Conservation (phyloP, 441 rosid species). For the Croton laevigatus region DNA sequence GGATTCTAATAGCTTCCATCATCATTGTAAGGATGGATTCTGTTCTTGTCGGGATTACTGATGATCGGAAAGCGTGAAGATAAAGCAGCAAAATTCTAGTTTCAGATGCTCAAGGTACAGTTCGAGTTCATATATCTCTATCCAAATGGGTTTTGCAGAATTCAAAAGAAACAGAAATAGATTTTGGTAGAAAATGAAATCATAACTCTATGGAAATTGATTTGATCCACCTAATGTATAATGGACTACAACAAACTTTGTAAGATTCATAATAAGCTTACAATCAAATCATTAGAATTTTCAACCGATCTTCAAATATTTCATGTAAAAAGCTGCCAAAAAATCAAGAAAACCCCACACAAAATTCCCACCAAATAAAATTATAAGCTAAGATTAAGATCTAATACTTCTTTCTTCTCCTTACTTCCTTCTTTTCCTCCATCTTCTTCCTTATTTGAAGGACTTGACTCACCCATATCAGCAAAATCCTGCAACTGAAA, state of each 20-base stretch:
- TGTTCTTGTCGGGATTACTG: constrained; percentile 66
- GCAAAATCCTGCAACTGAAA: constrained; percentile 22
- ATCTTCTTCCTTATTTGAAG: constrained; percentile 11
- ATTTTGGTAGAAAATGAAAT: too few relatives aligned
- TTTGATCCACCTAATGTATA: too few relatives aligned
- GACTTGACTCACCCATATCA: constrained; percentile 4
- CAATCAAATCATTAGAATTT: neutral
- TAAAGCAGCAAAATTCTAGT: neutral
- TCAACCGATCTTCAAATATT: neutral
- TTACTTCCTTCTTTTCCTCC: constrained; percentile 9
- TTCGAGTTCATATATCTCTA: too few relatives aligned
- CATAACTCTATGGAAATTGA: too few relatives aligned
- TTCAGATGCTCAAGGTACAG: too few relatives aligned
- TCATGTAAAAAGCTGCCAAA: neutral
- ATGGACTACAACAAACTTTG: neutral
- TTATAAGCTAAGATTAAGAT: constrained; percentile 15
- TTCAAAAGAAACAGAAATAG: too few relatives aligned
- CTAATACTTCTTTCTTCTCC: constrained; percentile 7
- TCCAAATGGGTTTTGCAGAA: too few relatives aligned
- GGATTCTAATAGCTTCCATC: constrained; percentile 68
- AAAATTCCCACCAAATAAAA: neutral
- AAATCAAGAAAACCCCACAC: neutral
- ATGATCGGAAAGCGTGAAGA: constrained; percentile 25
- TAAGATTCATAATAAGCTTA: neutral
- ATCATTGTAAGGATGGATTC: constrained; percentile 55